phyloP scores from a whole-genome alignment of 176 grass and related monocot genomes.

The Zea mays region Zm-B73-REFERENCE-NAM-5.0 NC_050099.1:48630501-48631000 shows the following conservation, averaged over 20 bases:
- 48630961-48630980: no score
- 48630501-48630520: slow-evolving; percentile 75
- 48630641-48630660: slow-evolving; percentile 41
- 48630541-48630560: slow-evolving; percentile 51
- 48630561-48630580: slow-evolving; percentile 81
- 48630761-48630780: slow-evolving; percentile 41
- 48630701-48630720: slow-evolving; percentile 70
- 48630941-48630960: no score
- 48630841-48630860: background rate
- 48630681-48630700: slow-evolving; percentile 71
- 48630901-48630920: background rate
- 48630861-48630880: background rate
- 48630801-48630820: slow-evolving; percentile 10
- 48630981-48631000: no score
- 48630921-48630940: background rate
- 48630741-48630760: slow-evolving; percentile 73
- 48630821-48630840: background rate
- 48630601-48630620: background rate
- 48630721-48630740: slow-evolving; percentile 67
- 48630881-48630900: background rate
- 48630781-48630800: slow-evolving; percentile 2
- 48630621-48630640: background rate
- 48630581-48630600: slow-evolving; percentile 21
- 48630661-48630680: slow-evolving; percentile 92
- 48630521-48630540: slow-evolving; percentile 93